Base-by-base conservation (phyloP, 495 filamentous ascomycete species). In the Daldinia decipiens region DNA sequence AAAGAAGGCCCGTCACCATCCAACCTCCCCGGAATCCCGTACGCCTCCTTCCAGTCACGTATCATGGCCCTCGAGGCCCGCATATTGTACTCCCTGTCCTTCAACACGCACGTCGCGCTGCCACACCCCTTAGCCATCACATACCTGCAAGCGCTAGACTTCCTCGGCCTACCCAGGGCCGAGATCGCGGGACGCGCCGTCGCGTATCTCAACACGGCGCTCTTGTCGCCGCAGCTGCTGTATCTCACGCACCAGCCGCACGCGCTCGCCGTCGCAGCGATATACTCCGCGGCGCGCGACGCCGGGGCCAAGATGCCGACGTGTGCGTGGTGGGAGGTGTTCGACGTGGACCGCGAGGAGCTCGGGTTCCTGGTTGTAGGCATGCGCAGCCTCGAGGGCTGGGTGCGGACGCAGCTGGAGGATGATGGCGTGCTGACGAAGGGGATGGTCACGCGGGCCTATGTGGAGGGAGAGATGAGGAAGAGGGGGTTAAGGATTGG, bases 291-390 rank as follows among this genome's bases (percentile, higher is more conserved):
- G 8, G 90, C 93, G n/a, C 86, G 91, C 26, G 94, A 98, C 62
- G 77, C 88, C 2, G 89, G 84, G 0, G 86, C 91, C 31, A 93
- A 91, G 76, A 83, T 98, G 78, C 91, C 95, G 2, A 89, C 89
- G 55, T 84, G 82, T 26, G 90, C 93, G 56, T 99, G 95, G 95
- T 99, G 95, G 95, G 94, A 96, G 80, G 92, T 98, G 0, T 98
- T 99, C 79, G 95, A 99, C 81, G 92, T 94, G n/a, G 95, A 98
- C 55, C 84, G 96, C 21, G 95, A 99, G 84, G 94, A 97, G 77
- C 82, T 98, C 53, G 95, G 95, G 3, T 98, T 98, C 73, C 74
- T 99, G 70, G 95, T 97, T 12, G 92, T 97, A 27, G 94, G 83
- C 0, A 88, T 99, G 88, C 81, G 87, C 54, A 97, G 95, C 62